Percentiles rank a stretch among this genome's conserved stretches.
Evolutionary conservation across 208 protist genomes (phyloP).

Genomic region (Crithidia acanthocephali): DNA sequence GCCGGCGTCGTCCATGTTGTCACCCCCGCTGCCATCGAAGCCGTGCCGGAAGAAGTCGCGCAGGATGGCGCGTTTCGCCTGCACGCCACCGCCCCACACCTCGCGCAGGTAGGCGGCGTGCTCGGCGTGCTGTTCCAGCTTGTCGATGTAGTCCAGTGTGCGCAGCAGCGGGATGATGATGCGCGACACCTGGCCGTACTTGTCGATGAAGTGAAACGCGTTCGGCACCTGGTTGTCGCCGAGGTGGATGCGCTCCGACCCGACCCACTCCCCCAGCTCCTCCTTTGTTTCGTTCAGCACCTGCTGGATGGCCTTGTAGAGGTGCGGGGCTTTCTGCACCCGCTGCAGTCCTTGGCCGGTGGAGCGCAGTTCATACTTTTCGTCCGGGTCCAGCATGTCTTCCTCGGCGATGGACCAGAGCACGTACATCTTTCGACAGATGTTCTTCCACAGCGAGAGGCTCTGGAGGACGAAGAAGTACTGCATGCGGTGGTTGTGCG

Average conservation of each 20-base stretch:
- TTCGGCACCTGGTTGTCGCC: constrained; percentile 99
- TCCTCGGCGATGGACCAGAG: constrained; percentile 95
- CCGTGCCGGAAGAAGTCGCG: constrained; percentile 97
- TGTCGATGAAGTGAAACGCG: constrained; percentile 98
- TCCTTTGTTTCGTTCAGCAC: constrained; percentile 91
- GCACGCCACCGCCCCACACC: constrained; percentile 71
- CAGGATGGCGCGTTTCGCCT: constrained; percentile 88
- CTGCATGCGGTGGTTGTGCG: constrained; percentile 95
- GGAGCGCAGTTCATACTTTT: constrained; percentile 86
- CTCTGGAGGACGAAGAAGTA: constrained; percentile 97
- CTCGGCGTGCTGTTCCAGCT: constrained; percentile 51
- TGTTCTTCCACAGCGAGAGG: constrained; percentile 96
- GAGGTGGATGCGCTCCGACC: constrained; percentile 95
- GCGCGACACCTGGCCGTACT: constrained; percentile 97
- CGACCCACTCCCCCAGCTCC: constrained; percentile 90
- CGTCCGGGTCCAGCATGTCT: constrained; percentile 90
- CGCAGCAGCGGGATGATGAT: constrained; percentile 96
- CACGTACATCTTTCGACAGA: constrained; percentile 86
- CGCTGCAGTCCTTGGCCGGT: constrained; percentile 97
- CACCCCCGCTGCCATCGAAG: constrained; percentile 96
- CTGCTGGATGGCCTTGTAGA: constrained; percentile 84
- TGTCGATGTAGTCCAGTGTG: constrained; percentile 83
- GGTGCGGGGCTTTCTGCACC: constrained; percentile 89
- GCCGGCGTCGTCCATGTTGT: constrained; percentile 98
- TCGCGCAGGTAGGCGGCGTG: constrained; percentile 82